phyloP scores from a whole-genome alignment of 1,284 basidiomycete species.

The Sanghuangporus weigelae region DNA sequence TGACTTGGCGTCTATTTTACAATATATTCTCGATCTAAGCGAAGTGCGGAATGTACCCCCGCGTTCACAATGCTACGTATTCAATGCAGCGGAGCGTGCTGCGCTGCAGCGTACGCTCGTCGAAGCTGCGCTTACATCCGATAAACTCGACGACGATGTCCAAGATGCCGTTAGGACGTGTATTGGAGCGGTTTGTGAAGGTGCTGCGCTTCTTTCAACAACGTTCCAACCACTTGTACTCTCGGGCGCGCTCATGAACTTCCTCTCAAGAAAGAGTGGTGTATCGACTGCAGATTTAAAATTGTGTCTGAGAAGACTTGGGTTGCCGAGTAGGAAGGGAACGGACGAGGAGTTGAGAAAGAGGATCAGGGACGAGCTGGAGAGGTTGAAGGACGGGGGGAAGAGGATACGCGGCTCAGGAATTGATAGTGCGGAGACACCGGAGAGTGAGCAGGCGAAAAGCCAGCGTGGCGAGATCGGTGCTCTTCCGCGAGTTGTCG shows the following conservation, averaged over 20 bases:
- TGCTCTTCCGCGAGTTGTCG: slow-evolving; percentile 37
- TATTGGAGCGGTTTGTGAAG: slow-evolving; percentile 42
- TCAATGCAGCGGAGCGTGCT: slow-evolving; percentile 34
- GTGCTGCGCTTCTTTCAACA: slow-evolving; percentile 41
- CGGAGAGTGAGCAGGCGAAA: background rate
- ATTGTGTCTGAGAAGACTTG: slow-evolving; percentile 35
- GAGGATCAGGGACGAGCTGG: slow-evolving; percentile 32
- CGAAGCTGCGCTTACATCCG: slow-evolving; percentile 33
- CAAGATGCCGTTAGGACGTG: slow-evolving; percentile 32
- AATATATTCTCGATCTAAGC: slow-evolving; percentile 27
- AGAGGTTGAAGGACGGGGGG: slow-evolving; percentile 27
- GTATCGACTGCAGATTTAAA: slow-evolving; percentile 33
- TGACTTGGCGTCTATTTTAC: slow-evolving; percentile 32
- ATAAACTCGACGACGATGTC: slow-evolving; percentile 26
- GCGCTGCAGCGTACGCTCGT: slow-evolving; percentile 38
- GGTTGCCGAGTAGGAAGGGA: slow-evolving; percentile 29
- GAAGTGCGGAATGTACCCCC: slow-evolving; percentile 19
- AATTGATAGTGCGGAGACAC: background rate
- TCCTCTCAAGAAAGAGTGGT: slow-evolving; percentile 32
- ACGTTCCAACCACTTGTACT: slow-evolving; percentile 43
- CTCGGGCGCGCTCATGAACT: slow-evolving; percentile 37
- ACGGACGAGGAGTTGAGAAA: slow-evolving; percentile 32
- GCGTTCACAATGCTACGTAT: slow-evolving; percentile 41
- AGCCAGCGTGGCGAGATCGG: slow-evolving; percentile 30
- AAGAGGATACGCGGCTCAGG: slow-evolving; percentile 14